Evolutionary conservation across 2,329 filamentous ascomycete species (phyloP), one percentile per base, ranked within the genome.

Genomic region (Pezicula neosporulosa): DNA sequence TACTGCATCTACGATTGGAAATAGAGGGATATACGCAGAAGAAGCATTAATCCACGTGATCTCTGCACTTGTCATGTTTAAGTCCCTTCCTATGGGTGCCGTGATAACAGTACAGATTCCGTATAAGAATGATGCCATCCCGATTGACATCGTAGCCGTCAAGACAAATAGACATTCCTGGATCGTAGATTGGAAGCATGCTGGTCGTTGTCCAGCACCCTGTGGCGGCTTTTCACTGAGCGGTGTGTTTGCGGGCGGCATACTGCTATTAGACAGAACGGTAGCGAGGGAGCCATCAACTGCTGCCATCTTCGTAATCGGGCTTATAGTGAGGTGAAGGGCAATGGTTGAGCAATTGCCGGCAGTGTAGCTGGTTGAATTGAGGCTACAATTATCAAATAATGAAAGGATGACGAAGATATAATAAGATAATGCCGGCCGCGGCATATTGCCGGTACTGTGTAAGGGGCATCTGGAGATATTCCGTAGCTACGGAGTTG

Each of bases 1-100:
- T 12, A 30, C 6, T 12, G 6, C 9, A 8, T 30, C 28, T 30
- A 3, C 28, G 2, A 30, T 7, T 30, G 8, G 3, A 7, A 30
- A 30, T 4, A 30, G 28, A 30, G 6, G 28, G 7, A 30, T 30
- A 30, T 30, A 78, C 69, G 79, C 77, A 35, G 77, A 74, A 21
- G 83, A 76, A 12, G 82, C 82, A 50, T 73, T 77, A 52, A 87
- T 82, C 84, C 85, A 87, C 2, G 83, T 85, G 38, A 87, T 80
- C 61, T 88, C 76, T 1, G 82, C 82, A 48, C 79, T 82, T 2
- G 76, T 80, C 84, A 88, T 87, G 37, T 72, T 62, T 49, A 87
- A 65, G 54, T 85, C 80, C 13, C 67, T 63, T 2, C 77, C 82
- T 44, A 86, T 83, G 47, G 79, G 79, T 1, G 79, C 79, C 1